Percentiles rank a stretch among this genome's conserved stretches.
Conservation (phyloP, 1,284 basidiomycete genomes). For the Puccinia brachypodii region DNA sequence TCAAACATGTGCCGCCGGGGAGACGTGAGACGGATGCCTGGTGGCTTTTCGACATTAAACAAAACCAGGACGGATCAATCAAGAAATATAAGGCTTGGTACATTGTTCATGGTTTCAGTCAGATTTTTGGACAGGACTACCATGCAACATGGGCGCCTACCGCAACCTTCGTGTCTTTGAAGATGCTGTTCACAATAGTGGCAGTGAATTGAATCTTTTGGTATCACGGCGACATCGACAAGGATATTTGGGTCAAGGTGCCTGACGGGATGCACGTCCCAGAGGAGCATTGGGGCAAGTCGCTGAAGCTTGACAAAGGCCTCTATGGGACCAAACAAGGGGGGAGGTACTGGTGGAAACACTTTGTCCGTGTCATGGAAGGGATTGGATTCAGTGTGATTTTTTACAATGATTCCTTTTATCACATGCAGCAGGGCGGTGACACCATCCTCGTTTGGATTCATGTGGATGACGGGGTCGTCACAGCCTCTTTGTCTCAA, state of each 20-base stretch:
- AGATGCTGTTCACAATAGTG: not conserved
- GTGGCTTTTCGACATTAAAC: constrained; percentile 45
- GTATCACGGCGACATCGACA: constrained; percentile 19
- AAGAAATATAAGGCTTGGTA: constrained; percentile 17
- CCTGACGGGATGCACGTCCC: not conserved
- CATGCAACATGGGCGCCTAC: constrained; percentile 21
- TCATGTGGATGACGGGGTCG: constrained; percentile 9
- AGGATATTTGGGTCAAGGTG: constrained; percentile 9
- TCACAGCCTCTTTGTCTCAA: not conserved
- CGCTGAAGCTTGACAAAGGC: constrained; percentile 1
- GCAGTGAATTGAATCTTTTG: not conserved
- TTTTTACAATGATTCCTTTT: not conserved
- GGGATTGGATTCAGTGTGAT: not conserved
- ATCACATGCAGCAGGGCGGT: not conserved
- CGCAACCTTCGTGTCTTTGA: not conserved
- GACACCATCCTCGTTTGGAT: constrained; percentile 7
- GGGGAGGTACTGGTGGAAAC: constrained; percentile 22
- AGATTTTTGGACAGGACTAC: constrained; percentile 23
- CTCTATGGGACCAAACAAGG: constrained; percentile 34
- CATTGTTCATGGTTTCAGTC: not conserved
- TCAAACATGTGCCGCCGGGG: not conserved
- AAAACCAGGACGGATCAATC: constrained; percentile 19
- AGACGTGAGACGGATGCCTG: not conserved
- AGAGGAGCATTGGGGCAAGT: not conserved
- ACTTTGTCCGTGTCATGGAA: not conserved